These are phyloP conservation scores for Mycena indigotica DNA, from an alignment of 768 basidiomycete species.

Conservation along the genomic window DNA sequence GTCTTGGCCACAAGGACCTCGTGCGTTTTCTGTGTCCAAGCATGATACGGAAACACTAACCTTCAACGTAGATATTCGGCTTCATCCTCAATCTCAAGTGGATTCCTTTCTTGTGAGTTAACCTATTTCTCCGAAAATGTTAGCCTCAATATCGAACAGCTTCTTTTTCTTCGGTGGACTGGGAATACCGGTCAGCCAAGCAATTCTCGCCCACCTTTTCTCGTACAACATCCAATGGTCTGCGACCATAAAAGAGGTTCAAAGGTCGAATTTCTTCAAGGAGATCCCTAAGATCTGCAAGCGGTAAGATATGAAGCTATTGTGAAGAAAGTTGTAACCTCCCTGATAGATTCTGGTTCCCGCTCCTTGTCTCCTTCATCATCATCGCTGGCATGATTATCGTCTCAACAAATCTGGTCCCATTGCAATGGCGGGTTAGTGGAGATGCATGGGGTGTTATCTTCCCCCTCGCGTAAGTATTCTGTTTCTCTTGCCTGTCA, in stretches of 20 bases:
- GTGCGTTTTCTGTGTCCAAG: constrained; percentile 43
- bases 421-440: constrained; percentile 56
- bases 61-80: constrained; percentile 39
- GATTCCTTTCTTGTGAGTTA: constrained; percentile 75
- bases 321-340: constrained; percentile 29
- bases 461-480: constrained; percentile 63
- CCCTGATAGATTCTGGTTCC: constrained; percentile 57
- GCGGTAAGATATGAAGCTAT: no score
- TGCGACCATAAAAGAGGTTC: constrained; percentile 77
- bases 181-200: constrained; percentile 67
- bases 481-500: constrained; percentile 33
- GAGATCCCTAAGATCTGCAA: constrained; percentile 84
- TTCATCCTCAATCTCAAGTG: constrained; percentile 63
- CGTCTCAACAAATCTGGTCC: constrained; percentile 49
- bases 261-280: constrained; percentile 86
- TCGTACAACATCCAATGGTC: constrained; percentile 60
- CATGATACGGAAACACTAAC: constrained; percentile 14
- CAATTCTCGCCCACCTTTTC: constrained; percentile 66
- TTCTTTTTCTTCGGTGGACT: constrained; percentile 82
- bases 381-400: constrained; percentile 63
- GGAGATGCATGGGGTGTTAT: constrained; percentile 72
- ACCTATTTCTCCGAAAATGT: constrained; percentile 4
- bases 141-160: constrained; percentile 35
- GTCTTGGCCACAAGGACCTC: constrained; percentile 59
- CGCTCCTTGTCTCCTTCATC: constrained; percentile 51